These are phyloP conservation scores for Adenanthera pavonina DNA, from an alignment of 306 rosid genomes.

Conservation along the genomic window DNA sequence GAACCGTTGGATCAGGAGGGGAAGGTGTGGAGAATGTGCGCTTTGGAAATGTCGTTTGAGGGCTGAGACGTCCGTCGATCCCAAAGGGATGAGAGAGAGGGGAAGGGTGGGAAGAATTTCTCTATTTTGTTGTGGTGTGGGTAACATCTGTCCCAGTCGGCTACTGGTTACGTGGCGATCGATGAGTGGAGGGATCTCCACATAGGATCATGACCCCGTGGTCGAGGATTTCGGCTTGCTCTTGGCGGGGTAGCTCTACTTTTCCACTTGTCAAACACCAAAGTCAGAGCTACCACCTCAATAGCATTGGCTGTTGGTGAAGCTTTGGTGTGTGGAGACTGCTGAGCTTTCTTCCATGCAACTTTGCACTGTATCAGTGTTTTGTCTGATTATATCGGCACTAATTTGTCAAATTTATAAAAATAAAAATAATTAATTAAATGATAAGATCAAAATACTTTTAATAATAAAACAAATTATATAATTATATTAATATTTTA, in stretches of 20 bases:
- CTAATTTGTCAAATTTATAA: too few relatives aligned
- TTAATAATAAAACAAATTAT: too few relatives aligned
- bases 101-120: not conserved
- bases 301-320: not conserved
- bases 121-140: too few relatives aligned
- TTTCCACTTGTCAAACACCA: not conserved
- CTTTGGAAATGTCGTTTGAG: conserved; percentile 49
- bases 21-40: not conserved
- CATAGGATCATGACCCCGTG: not conserved
- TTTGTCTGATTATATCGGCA: too few relatives aligned
- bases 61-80: conserved; percentile 51
- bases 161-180: conserved; percentile 1
- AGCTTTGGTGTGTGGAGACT: not conserved
- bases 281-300: not conserved
- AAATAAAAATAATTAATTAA: too few relatives aligned
- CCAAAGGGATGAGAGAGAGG: not conserved
- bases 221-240: not conserved
- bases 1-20: conserved; percentile 50
- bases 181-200: not conserved
- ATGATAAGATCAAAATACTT: too few relatives aligned
- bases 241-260: not conserved
- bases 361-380: too few relatives aligned
- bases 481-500: too few relatives aligned
- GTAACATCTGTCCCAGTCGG: not conserved
- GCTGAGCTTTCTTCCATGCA: too few relatives aligned